Base-by-base conservation (phyloP, 441 rosid species). In the Bruguiera hainesii region DNA sequence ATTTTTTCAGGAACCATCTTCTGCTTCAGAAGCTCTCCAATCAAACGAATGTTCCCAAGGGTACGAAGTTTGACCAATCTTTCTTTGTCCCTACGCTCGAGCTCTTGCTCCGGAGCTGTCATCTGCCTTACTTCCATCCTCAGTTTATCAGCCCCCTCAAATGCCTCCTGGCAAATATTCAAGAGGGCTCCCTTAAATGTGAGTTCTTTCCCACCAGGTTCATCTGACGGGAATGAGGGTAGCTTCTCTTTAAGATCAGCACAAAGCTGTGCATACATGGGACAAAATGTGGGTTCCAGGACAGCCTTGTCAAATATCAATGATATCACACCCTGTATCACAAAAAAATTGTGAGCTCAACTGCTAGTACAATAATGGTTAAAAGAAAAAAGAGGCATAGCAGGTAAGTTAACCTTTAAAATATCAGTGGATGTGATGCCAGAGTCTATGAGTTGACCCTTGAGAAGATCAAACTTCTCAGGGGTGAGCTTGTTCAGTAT, bases 401-500 rank as follows among this genome's bases (percentile, higher is more conserved):
- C 52, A 28, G 30, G 49, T 31, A 4, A 6, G 26, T 25, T 33
- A 65, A 89, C 96, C 93, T 79, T 81, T 31, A 89, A 79, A 64
- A 84, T 89, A 64, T 87, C 93, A 35, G 89, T 80, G 60, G 96
- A 70, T 58, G 91, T 82, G 61, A 85, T 85, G 51, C 96, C 93
- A 75, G 89, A 82, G 63, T 89, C 96, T 31, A 89, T 84, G 58
- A 89, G 86, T 70, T 89, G 89, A 55, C 87, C 86, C 85, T 87
- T 87, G 16, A 93, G 97, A 72, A 93, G 67, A 81, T 89, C 97
- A 78, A 85, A 91, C 77, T 91, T 93, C 71, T 91, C 95, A 25
- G 98, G 98, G 23, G 96, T 91, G 62, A 91, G 78, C 84, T 93
- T 93, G 81, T 93, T 93, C 80, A 91, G 79, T 63, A 91, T 91